These are phyloP conservation scores for Albugo candida DNA, from an alignment of 352 stramenopile genomes.

Conservation along the genomic window DNA sequence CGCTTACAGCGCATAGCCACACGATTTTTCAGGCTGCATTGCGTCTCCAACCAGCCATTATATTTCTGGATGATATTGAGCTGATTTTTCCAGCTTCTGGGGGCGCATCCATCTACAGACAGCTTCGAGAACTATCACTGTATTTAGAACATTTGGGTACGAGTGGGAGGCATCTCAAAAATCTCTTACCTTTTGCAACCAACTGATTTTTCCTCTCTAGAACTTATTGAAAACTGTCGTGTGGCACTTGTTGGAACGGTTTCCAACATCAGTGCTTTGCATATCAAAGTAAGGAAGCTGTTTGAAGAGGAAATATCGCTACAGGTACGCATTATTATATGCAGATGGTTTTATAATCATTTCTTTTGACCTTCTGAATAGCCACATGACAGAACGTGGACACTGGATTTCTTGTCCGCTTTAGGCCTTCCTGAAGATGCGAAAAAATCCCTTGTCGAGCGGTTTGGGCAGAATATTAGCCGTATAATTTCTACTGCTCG, in stretches of 20 bases:
- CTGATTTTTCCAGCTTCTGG: constrained; percentile 32
- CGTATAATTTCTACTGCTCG: constrained; percentile 37
- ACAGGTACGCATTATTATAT: constrained; percentile 18
- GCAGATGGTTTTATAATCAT: background rate
- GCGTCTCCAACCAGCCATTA: constrained; percentile 42
- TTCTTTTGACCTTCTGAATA: background rate
- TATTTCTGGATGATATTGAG: constrained; percentile 58
- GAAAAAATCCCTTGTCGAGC: constrained; percentile 34
- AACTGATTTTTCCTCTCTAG: background rate
- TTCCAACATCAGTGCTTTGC: constrained; percentile 25
- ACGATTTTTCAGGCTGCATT: constrained; percentile 49
- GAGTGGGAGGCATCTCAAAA: constrained; percentile 1
- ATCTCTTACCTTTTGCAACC: background rate
- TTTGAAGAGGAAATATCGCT: constrained; percentile 61
- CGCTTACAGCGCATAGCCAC: constrained; percentile 27
- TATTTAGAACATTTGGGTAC: constrained; percentile 40
- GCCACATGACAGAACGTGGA: constrained; percentile 26
- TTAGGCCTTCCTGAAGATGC: constrained; percentile 30
- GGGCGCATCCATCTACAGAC: background rate
- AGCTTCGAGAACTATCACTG: constrained; percentile 39
- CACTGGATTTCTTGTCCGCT: constrained; percentile 18
- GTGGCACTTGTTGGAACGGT: constrained; percentile 49
- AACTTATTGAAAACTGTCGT: constrained; percentile 3
- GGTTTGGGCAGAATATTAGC: constrained; percentile 60
- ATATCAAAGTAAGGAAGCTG: constrained; percentile 42